These are phyloP conservation scores for Triticum urartu DNA, from an alignment of 176 grass and related monocot species.

Conservation along the genomic window DNA sequence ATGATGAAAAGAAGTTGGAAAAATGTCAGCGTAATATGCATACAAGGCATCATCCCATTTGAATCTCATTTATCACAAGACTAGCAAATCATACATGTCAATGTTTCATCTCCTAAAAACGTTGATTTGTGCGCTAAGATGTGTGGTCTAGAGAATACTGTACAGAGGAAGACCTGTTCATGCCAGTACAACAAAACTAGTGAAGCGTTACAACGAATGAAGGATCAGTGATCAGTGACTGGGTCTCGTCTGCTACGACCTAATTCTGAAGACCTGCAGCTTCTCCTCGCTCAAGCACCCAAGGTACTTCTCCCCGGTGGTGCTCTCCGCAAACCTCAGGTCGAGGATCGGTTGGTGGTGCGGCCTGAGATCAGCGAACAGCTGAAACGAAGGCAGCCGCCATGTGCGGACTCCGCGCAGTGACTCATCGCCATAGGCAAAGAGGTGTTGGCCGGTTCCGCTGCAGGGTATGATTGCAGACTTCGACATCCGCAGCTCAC, in stretches of 20 bases:
- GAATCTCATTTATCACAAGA: slow-evolving; percentile 13
- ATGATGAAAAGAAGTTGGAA: not conserved
- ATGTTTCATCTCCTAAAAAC: not conserved
- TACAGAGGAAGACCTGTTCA: not conserved
- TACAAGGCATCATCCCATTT: slow-evolving; percentile 15
- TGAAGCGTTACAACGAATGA: not conserved
- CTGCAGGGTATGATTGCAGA: slow-evolving; percentile 57
- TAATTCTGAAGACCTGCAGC: slow-evolving; percentile 57
- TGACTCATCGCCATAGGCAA: slow-evolving; percentile 73
- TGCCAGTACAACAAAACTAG: slow-evolving; percentile 10
- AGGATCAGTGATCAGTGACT: not conserved
- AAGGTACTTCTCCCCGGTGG: slow-evolving; percentile 48
- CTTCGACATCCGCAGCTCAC: slow-evolving; percentile 73
- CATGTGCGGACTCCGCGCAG: slow-evolving; percentile 52
- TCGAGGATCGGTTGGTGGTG: slow-evolving; percentile 82
- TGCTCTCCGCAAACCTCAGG: slow-evolving; percentile 55
- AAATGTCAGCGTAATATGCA: not conserved
- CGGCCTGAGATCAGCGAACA: slow-evolving; percentile 45
- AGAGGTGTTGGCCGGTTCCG: slow-evolving; percentile 34
- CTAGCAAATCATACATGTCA: not conserved
- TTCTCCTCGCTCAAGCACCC: slow-evolving; percentile 79
- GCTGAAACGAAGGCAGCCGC: slow-evolving; percentile 61
- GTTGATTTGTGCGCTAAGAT: not conserved
- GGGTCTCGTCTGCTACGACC: not conserved
- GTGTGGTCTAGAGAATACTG: not conserved